Evolutionary conservation across 306 rosid species (phyloP).

Genomic region (Mimosa bimucronata): DNA sequence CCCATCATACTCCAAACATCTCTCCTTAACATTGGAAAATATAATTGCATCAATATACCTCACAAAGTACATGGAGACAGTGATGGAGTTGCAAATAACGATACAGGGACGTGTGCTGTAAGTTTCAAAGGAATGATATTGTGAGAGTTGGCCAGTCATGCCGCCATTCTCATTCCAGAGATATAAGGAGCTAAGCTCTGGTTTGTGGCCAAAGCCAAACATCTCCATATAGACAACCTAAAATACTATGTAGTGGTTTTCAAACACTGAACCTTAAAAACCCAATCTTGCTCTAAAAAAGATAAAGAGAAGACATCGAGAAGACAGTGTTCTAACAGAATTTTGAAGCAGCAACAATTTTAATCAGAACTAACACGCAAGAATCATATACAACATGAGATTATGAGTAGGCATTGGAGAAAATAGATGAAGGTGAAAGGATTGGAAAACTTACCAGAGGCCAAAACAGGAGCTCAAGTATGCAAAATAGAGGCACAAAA

Average conservation of each 20-base stretch:
- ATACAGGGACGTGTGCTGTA: not conserved
- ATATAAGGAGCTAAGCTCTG: too few relatives aligned
- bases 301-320: too few relatives aligned
- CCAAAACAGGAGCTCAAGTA: not conserved
- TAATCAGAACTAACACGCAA: not conserved
- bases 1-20: not conserved
- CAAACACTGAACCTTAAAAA: too few relatives aligned
- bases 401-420: not conserved
- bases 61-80: not conserved
- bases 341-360: not conserved
- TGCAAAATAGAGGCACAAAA: too few relatives aligned
- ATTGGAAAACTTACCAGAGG: not conserved
- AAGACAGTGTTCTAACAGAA: not conserved
- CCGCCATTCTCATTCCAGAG: too few relatives aligned
- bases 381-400: not conserved
- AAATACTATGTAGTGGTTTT: too few relatives aligned
- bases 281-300: not conserved
- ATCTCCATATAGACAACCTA: too few relatives aligned
- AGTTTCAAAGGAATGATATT: too few relatives aligned
- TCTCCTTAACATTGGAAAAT: not conserved
- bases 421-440: not conserved
- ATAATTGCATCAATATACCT: not conserved
- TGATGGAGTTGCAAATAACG: not conserved
- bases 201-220: too few relatives aligned
- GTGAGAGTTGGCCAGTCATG: too few relatives aligned